phyloP scores from a whole-genome alignment of 345 rosid species.

The Psidium guajava region DNA sequence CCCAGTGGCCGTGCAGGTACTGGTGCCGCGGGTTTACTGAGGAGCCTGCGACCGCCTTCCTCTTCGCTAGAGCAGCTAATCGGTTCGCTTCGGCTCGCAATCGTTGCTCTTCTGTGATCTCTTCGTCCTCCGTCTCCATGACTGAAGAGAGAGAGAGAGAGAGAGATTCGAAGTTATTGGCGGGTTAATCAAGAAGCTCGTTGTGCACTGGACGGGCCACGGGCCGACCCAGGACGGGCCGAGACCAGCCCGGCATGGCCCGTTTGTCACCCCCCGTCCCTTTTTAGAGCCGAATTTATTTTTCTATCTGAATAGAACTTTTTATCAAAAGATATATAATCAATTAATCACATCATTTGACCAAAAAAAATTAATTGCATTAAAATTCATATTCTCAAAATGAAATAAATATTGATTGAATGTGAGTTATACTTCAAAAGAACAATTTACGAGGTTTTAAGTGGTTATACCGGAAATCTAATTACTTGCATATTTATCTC shows the following conservation, averaged over 20 bases:
- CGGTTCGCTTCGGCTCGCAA: slow-evolving; percentile 50
- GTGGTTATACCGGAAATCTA: too few relatives aligned
- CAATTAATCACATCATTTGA: too few relatives aligned
- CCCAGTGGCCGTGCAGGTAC: slow-evolving; percentile 24
- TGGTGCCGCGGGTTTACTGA: slow-evolving; percentile 11
- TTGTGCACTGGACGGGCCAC: neutral
- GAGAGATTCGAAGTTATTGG: neutral
- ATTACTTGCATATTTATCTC: neutral
- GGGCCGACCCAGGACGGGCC: neutral
- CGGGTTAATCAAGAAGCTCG: neutral
- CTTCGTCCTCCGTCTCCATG: slow-evolving; percentile 10
- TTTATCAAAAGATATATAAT: too few relatives aligned
- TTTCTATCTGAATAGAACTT: too few relatives aligned
- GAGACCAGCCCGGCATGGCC: neutral
- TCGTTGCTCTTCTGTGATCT: slow-evolving; percentile 45
- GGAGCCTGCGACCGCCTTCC: slow-evolving; percentile 33
- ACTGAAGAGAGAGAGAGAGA: slow-evolving; percentile 1
- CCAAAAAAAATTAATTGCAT: too few relatives aligned
- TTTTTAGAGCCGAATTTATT: too few relatives aligned
- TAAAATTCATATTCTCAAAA: too few relatives aligned
- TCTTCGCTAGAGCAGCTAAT: slow-evolving; percentile 40
- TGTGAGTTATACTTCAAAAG: too few relatives aligned
- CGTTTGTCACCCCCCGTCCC: neutral
- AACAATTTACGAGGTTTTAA: neutral
- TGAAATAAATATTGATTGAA: too few relatives aligned